Evolutionary conservation across 2,329 filamentous ascomycete species (phyloP).

Genomic region (Plenodomus biglobosus): DNA sequence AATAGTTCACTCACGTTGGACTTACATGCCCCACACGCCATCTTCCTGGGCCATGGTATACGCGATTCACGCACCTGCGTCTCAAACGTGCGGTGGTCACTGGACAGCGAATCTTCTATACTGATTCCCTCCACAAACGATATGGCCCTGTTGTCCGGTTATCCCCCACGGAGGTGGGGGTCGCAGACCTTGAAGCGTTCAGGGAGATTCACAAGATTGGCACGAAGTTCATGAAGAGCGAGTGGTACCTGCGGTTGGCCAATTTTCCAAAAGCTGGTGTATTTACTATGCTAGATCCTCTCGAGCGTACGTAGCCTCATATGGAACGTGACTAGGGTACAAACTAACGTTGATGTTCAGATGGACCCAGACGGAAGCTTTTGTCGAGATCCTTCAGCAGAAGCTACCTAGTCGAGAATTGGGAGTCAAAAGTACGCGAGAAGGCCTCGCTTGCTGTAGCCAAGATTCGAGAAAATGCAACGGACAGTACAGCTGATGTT

Average conservation of each 20-base stretch:
- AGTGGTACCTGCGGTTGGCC: conserved; percentile 28
- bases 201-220: conserved; percentile 36
- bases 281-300: conserved; percentile 44
- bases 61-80: conserved; percentile 37
- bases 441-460: conserved; percentile 37
- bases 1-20: conserved; percentile 23
- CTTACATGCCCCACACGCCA: conserved; percentile 32
- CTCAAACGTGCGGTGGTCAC: conserved; percentile 43
- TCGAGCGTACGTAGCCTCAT: conserved; percentile 13
- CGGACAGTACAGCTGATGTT: conserved; percentile 33
- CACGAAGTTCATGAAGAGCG: conserved; percentile 32
- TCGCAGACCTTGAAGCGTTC: conserved; percentile 34
- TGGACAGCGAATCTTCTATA: conserved; percentile 45
- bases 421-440: conserved; percentile 41
- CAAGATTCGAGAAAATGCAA: conserved; percentile 33
- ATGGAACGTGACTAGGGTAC: neutral
- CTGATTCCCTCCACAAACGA: conserved; percentile 42
- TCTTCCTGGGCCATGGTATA: conserved; percentile 36
- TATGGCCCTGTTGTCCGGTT: conserved; percentile 39
- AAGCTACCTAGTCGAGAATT: conserved; percentile 39
- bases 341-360: neutral
- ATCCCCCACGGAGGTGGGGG: conserved; percentile 33
- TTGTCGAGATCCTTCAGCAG: conserved; percentile 43
- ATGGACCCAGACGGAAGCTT: conserved; percentile 40
- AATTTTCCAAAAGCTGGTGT: conserved; percentile 34